Evolutionary conservation across 2,329 filamentous ascomycete genomes (phyloP).

Genomic region (Pestalotiopsis sp.): DNA sequence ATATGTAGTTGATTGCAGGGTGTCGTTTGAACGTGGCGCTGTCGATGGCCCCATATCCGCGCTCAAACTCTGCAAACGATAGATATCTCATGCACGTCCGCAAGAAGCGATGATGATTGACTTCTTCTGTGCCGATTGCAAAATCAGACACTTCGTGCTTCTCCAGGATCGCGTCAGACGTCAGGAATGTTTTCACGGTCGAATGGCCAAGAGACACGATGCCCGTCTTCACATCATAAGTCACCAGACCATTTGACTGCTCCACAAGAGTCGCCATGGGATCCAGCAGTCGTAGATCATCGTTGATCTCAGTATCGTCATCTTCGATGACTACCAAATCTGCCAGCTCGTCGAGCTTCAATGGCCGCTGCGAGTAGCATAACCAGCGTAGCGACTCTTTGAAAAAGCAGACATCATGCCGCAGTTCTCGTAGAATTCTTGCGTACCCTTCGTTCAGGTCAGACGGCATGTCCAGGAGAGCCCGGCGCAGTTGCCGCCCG

Average conservation of each 20-base stretch:
- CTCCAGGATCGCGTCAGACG: neutral
- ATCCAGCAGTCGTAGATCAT: neutral
- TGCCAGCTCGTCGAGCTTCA: neutral
- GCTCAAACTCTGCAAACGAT: neutral
- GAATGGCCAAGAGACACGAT: neutral
- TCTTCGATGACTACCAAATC: neutral
- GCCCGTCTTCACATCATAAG: neutral
- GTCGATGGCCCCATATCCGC: neutral
- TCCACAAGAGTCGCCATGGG: neutral
- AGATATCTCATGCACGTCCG: neutral
- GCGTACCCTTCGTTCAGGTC: neutral
- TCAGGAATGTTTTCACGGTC: neutral
- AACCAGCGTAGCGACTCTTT: neutral
- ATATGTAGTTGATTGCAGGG: neutral
- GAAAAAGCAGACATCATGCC: neutral
- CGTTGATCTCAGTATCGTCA: neutral
- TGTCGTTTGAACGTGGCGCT: neutral
- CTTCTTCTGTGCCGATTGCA: neutral
- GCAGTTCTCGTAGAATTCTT: neutral
- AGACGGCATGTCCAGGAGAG: neutral
- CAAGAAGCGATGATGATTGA: neutral
- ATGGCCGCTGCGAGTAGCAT: neutral
- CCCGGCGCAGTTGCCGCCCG: neutral
- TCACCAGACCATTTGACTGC: neutral
- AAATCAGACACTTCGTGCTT: neutral